Evolutionary conservation across 2,329 filamentous ascomycete species (phyloP).

Genomic region (Hysterium pulicare): DNA sequence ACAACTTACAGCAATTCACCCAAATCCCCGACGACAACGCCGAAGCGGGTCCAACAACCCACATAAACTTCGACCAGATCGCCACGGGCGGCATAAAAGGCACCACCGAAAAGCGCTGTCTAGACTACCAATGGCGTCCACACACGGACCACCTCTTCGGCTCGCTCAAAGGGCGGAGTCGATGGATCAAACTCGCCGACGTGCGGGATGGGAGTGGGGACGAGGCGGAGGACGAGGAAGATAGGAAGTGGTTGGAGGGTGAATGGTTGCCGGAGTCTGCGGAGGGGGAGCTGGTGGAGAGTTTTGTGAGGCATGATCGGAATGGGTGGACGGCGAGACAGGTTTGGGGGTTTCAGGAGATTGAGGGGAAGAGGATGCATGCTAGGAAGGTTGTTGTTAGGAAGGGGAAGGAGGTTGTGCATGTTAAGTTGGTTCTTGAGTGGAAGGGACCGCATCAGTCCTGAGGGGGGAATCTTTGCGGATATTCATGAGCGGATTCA

Average conservation of each 20-base stretch:
- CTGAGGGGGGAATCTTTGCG: too few species aligned
- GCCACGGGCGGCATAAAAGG: conserved; percentile 68
- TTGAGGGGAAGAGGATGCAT: conserved; percentile 20
- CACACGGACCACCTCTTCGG: conserved; percentile 82
- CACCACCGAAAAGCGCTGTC: conserved; percentile 56
- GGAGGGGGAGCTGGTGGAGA: conserved; percentile 30
- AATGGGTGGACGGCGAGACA: conserved; percentile 36
- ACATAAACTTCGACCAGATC: conserved; percentile 71
- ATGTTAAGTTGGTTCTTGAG: conserved; percentile 34
- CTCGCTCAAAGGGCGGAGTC: conserved; percentile 58
- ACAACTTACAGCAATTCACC: conserved; percentile 54
- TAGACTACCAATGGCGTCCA: conserved; percentile 59
- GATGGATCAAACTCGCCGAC: conserved; percentile 41
- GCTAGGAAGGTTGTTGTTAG: conserved; percentile 31
- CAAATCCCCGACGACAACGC: conserved; percentile 40
- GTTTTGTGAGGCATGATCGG: conserved; percentile 29
- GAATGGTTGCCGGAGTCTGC: conserved; percentile 28
- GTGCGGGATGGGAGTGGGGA: conserved; percentile 17
- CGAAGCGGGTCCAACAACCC: conserved; percentile 38
- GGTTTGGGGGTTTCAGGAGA: conserved; percentile 32
- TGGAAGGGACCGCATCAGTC: too few species aligned
- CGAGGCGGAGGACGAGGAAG: conserved; percentile 9
- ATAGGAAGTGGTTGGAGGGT: conserved; percentile 16
- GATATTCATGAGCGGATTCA: too few species aligned
- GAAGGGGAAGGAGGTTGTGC: conserved; percentile 28